Evolutionary conservation across 805 yeast species (phyloP).

Genomic region (Ogataea haglerorum): DNA sequence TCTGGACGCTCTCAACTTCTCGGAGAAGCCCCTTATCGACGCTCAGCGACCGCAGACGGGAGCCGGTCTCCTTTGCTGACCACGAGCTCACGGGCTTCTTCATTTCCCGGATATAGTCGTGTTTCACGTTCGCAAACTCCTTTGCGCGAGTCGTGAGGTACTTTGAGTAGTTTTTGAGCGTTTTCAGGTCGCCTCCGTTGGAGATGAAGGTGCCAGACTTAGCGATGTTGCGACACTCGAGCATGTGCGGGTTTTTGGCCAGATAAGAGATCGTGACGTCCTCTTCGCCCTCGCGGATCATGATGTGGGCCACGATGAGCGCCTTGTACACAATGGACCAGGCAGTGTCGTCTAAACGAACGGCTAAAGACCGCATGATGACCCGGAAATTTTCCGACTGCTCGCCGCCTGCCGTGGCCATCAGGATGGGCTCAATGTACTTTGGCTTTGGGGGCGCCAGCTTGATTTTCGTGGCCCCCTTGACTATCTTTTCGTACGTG

Average conservation of each 20-base stretch:
- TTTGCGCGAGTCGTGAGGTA: constrained; percentile 67
- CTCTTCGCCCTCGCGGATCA: constrained; percentile 88
- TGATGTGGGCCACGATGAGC: constrained; percentile 77
- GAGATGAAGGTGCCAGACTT: constrained; percentile 29
- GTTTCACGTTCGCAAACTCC: constrained; percentile 59
- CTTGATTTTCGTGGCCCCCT: constrained; percentile 69
- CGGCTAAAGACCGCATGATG: constrained; percentile 61
- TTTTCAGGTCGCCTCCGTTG: constrained; percentile 48
- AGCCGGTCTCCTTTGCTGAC: constrained; percentile 44
- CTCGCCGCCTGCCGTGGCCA: constrained; percentile 56
- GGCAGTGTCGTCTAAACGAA: constrained; percentile 70
- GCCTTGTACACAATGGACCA: constrained; percentile 92
- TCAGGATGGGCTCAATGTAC: constrained; percentile 88
- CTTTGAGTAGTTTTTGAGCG: constrained; percentile 62
- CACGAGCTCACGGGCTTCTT: constrained; percentile 28
- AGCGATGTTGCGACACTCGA: constrained; percentile 46
- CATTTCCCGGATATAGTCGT: constrained; percentile 79
- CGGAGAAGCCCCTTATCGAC: constrained; percentile 79
- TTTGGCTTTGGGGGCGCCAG: constrained; percentile 98
- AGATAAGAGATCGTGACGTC: constrained; percentile 71
- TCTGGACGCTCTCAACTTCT: constrained; percentile 81
- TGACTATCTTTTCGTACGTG: constrained; percentile 25
- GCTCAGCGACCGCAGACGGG: constrained; percentile 59
- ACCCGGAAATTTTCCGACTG: constrained; percentile 54
- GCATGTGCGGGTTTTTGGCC: constrained; percentile 54